Base-by-base conservation (phyloP, 768 basidiomycete species). In the Galerina marginata region DNA sequence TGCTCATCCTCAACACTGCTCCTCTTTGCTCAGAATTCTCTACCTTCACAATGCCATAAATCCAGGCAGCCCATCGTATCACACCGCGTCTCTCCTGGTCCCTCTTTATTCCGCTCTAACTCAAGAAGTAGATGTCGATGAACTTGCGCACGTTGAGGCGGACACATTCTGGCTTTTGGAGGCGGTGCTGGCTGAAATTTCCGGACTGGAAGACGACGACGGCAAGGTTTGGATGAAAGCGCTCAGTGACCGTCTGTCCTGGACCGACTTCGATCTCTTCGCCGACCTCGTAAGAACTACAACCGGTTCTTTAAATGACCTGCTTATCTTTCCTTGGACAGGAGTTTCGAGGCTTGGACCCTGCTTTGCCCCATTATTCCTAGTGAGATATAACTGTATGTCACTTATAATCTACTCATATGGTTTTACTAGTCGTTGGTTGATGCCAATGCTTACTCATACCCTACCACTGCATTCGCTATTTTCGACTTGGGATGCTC, bases 101-200 rank as follows among this genome's bases (percentile, higher is more conserved):
- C 89, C 90, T 0, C 68, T 93, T 23, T 92, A 91, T 70, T 80
- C 81, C 7, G 84, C 83, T 0, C 74, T 92, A 50, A 72, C 77
- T 15, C 82, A 85, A 67, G 91, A 92, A 67, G 77, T 86, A 1
- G 83, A 90, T 15, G 72, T 80, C 0, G 81, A 84, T 55, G 88
- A 90, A 44, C 70, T 83, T 9, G 79, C 83, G 0, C 90, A 92
- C 69, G 82, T 81, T 4, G 92, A 93, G 71, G 91, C 92, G 2
- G 92, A 93, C 66, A 82, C 88, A 0, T 93, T 93, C 70, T 93
- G 91, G 92, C 67, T 92, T 4, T 89, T 93, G 56, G 90, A 92
- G 70, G 82, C 86, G 0, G 79, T 93, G 65, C 75, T 92, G 0
- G 85, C 86, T 26, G 91, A 93, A 67, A 84, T 93, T 50, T 78